phyloP scores from a whole-genome alignment of 768 basidiomycete species.

The Galerina sulciceps region DNA sequence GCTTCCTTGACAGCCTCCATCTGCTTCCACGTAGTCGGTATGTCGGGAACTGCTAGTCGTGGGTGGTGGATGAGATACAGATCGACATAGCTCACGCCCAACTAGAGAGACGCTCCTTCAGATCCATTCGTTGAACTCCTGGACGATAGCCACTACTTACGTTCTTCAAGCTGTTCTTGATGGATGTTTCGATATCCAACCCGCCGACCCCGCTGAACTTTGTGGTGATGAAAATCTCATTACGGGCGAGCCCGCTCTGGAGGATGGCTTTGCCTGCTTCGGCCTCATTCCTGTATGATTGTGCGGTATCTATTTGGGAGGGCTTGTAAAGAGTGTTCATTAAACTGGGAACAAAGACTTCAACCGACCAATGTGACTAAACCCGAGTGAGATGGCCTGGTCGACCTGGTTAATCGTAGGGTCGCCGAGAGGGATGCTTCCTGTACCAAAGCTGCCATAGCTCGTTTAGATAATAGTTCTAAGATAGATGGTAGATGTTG shows the following conservation, averaged over 20 bases:
- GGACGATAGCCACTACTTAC: not conserved
- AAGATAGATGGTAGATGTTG: too few relatives aligned
- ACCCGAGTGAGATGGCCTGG: slow-evolving; percentile 64
- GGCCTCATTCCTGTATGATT: slow-evolving; percentile 40
- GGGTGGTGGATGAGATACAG: slow-evolving; percentile 74
- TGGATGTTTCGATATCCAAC: slow-evolving; percentile 34
- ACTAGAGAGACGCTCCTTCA: slow-evolving; percentile 37
- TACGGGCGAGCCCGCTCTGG: slow-evolving; percentile 48
- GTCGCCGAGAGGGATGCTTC: slow-evolving; percentile 62
- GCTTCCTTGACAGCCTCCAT: slow-evolving; percentile 58
- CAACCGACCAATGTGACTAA: slow-evolving; percentile 61
- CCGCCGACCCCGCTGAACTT: slow-evolving; percentile 41
- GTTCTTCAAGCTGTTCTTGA: slow-evolving; percentile 31
- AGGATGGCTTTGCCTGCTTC: slow-evolving; percentile 43
- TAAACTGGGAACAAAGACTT: not conserved
- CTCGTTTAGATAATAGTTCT: too few relatives aligned
- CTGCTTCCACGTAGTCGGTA: slow-evolving; percentile 48
- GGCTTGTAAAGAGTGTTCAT: too few relatives aligned
- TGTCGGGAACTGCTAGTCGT: slow-evolving; percentile 12
- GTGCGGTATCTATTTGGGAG: not conserved
- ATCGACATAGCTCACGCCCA: slow-evolving; percentile 64
- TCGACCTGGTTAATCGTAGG: slow-evolving; percentile 56
- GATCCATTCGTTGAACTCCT: too few relatives aligned
- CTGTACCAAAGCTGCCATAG: slow-evolving; percentile 63
- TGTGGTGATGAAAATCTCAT: slow-evolving; percentile 55